These are phyloP conservation scores for Ceratobasidium sp. DNA, from an alignment of 1,284 basidiomycete genomes.

Conservation along the genomic window DNA sequence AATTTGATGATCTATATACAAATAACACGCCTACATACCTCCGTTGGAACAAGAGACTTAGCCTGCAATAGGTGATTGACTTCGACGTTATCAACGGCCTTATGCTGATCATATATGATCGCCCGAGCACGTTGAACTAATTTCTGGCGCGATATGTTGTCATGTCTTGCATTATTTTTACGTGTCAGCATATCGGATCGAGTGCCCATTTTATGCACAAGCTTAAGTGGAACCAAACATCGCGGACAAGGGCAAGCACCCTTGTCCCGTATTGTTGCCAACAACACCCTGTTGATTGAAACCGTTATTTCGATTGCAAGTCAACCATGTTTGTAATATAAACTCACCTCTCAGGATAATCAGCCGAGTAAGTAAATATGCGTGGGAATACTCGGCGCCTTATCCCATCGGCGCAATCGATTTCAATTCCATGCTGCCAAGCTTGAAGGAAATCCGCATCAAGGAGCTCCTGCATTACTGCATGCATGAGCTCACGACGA, in stretches of 20 bases:
- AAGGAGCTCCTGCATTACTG: conserved; percentile 48
- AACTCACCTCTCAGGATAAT: conserved; percentile 52
- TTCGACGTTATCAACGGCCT: conserved; percentile 10
- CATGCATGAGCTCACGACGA: conserved; percentile 50
- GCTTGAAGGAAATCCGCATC: conserved; percentile 49
- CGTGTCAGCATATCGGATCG: conserved; percentile 42
- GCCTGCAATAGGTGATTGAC: not conserved
- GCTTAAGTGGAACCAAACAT: conserved; percentile 20
- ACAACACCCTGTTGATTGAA: conserved; percentile 1
- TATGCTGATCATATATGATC: conserved; percentile 4
- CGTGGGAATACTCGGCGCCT: conserved; percentile 45
- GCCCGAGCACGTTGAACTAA: not conserved
- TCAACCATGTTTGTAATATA: not conserved
- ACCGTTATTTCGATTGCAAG: not conserved
- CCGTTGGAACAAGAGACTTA: conserved; percentile 33
- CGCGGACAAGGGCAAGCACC: conserved; percentile 23
- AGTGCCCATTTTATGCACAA: conserved; percentile 30
- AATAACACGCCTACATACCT: conserved; percentile 7
- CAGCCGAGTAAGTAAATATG: conserved; percentile 50
- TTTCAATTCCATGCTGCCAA: conserved; percentile 48
- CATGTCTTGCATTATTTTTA: not conserved
- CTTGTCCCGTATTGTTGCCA: conserved; percentile 20
- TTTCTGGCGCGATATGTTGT: not conserved
- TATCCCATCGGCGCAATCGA: conserved; percentile 49
- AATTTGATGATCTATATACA: too few species aligned